A percentile compares a stretch with the other conserved stretches of the same genome.
Conservation (phyloP, 1,284 basidiomycete genomes). For the Takashimella koratensis region DNA sequence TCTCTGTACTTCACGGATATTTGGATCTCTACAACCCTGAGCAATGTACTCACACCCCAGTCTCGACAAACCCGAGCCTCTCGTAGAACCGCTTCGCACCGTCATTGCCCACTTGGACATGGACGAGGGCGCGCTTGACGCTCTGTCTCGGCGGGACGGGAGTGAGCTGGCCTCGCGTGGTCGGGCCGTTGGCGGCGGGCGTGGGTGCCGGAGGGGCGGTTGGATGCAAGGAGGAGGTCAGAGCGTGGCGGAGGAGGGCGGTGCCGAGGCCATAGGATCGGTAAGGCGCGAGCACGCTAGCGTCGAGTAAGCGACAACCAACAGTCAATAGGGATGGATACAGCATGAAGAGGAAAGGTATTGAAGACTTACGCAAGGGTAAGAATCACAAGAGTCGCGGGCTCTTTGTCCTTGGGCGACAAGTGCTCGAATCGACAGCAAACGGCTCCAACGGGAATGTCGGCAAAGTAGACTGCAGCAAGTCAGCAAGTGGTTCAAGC, state of each 20-base stretch:
- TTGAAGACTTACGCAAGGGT: slow-evolving; percentile 48
- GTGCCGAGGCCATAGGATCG: slow-evolving; percentile 44
- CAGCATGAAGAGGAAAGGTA: neutral
- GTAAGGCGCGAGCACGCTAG: slow-evolving; percentile 46
- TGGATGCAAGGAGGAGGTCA: slow-evolving; percentile 37
- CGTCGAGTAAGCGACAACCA: slow-evolving; percentile 1
- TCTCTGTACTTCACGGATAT: too few relatives aligned
- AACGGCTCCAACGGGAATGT: slow-evolving; percentile 48
- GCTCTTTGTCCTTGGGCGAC: slow-evolving; percentile 28
- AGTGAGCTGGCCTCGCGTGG: slow-evolving; percentile 31
- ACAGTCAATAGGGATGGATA: neutral
- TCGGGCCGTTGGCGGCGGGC: slow-evolving; percentile 32
- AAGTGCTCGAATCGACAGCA: slow-evolving; percentile 37
- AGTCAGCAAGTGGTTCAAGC: neutral
- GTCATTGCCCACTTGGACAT: slow-evolving; percentile 45
- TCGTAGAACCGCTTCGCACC: slow-evolving; percentile 46
- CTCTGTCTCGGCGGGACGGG: slow-evolving; percentile 29
- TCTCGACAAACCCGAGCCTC: slow-evolving; percentile 43
- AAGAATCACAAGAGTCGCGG: slow-evolving; percentile 41
- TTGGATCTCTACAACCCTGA: too few relatives aligned
- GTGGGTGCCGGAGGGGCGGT: slow-evolving; percentile 37
- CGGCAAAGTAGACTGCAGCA: slow-evolving; percentile 48
- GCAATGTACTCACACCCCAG: slow-evolving; percentile 32
- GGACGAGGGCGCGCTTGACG: slow-evolving; percentile 40
- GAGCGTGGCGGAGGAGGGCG: slow-evolving; percentile 38